Evolutionary conservation across 2,329 filamentous ascomycete species (phyloP).

Genomic region (Talaromyces verruculosus): DNA sequence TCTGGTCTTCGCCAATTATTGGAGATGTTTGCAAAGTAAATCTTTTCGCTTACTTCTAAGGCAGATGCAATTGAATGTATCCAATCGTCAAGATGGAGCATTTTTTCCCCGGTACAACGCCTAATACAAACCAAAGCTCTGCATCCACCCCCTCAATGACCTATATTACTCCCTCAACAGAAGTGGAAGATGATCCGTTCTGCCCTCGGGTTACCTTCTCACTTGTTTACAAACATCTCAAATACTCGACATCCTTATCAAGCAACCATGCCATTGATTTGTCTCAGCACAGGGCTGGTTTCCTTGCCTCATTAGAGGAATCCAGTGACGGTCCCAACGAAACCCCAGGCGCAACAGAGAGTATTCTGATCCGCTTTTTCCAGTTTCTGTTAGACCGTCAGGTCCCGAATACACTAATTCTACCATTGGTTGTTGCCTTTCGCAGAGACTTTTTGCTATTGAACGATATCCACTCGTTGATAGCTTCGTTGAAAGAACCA

Average conservation of each 20-base stretch:
- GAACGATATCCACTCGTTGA: constrained; percentile 9
- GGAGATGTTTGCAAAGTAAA: neutral
- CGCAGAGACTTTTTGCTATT: constrained; percentile 1
- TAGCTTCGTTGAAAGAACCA: constrained; percentile 4
- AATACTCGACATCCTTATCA: neutral
- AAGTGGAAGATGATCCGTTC: neutral
- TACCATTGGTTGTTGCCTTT: neutral
- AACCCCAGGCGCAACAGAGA: neutral
- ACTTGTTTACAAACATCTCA: neutral
- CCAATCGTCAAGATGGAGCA: constrained; percentile 4
- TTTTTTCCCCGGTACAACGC: neutral
- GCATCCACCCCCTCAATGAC: constrained; percentile 8
- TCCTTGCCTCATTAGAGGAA: neutral
- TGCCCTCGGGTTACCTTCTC: neutral
- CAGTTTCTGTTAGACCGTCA: neutral
- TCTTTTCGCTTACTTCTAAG: neutral
- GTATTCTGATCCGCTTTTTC: constrained; percentile 3
- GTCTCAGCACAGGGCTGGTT: neutral
- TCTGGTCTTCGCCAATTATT: neutral
- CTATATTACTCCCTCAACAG: constrained; percentile 7
- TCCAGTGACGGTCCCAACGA: neutral
- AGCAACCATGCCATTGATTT: neutral
- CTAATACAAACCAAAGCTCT: neutral
- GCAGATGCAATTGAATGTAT: constrained; percentile 1
- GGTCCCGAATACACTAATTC: neutral